Conservation (phyloP, 306 rosid genomes). For the Casuarina cunninghamiana region DNA sequence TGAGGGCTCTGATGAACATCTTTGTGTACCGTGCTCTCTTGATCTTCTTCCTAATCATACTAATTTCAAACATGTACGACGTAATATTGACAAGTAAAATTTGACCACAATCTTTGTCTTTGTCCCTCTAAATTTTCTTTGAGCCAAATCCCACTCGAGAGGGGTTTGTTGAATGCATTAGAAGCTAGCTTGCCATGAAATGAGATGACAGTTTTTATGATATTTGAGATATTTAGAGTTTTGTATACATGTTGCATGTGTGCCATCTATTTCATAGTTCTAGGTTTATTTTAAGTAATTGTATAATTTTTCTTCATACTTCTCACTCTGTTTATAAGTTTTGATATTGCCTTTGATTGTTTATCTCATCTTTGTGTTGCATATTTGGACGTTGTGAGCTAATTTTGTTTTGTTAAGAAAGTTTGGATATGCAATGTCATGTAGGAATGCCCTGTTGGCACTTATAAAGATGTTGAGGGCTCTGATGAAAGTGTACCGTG, state of each 20-base stretch:
- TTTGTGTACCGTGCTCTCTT: constrained; percentile 83
- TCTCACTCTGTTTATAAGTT: background rate
- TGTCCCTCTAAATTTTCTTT: too few species aligned
- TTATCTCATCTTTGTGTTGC: background rate
- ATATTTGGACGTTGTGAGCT: background rate
- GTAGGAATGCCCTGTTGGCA: constrained; percentile 96
- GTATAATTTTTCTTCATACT: background rate
- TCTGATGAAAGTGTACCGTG: constrained; percentile 76
- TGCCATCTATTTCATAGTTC: background rate
- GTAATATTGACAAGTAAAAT: too few species aligned
- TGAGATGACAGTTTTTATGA: background rate
- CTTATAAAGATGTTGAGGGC: constrained; percentile 84
- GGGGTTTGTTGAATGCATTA: background rate
- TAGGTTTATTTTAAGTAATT: background rate
- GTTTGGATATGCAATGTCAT: constrained; percentile 28
- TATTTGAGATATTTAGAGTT: background rate
- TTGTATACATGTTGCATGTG: background rate
- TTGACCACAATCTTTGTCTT: too few species aligned
- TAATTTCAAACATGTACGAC: background rate
- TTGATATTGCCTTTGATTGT: background rate
- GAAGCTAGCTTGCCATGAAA: background rate
- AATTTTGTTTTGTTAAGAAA: background rate
- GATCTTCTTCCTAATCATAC: constrained; percentile 94
- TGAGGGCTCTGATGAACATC: constrained; percentile 72
- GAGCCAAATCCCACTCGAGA: too few species aligned